Base-by-base conservation (phyloP, 176 grass and related monocot species). In the Musa acuminata region DNA sequence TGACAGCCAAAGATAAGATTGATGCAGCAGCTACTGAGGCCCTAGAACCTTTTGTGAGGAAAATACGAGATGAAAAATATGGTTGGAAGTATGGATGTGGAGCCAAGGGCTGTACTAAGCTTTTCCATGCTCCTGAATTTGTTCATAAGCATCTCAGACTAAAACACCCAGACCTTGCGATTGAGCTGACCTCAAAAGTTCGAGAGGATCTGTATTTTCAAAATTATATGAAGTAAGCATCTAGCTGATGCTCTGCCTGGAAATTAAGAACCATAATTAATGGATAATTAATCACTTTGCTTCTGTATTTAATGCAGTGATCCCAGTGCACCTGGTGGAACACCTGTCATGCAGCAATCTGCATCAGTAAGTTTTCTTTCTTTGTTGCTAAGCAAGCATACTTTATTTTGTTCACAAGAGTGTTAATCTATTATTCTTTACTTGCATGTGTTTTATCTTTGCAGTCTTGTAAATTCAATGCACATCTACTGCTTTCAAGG, bases 41-140 rank as follows among this genome's bases (percentile, higher is more conserved):
- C 80, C 75, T 99, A 53, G 91, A 99, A 62, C 96, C 96, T 17
- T 79, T 82, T 53, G 88, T 95, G 22, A 87, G 96, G 75, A 99
- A 99, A 85, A 99, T 99, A 75, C 87, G 96, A 63, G 96, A 99
- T 86, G 96, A 99, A 76, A 99, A 95, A 74, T 99, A 99, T 75
- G 96, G 91, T 24, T 99, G 96, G 96, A 99, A 99, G 82, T 99
- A 99, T 69, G 96, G 96, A 20, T 99, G 96, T 79, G 96, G 96
- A 22, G 96, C 96, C 49, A 99, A 99, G 74, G 91, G 86, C 12
- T 99, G 96, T 60, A 99, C 96, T 7, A 99, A 99, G 79, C 89
- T 99, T 79, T 99, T 99, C 80, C 96, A 99, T 86, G 96, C 96
- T 81, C 84, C 96, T 23, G 96, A 99, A 64, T 99, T 99, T 74